These are phyloP conservation scores for Globisporangium lucens DNA, from an alignment of 352 stramenopile genomes.

Conservation along the genomic window DNA sequence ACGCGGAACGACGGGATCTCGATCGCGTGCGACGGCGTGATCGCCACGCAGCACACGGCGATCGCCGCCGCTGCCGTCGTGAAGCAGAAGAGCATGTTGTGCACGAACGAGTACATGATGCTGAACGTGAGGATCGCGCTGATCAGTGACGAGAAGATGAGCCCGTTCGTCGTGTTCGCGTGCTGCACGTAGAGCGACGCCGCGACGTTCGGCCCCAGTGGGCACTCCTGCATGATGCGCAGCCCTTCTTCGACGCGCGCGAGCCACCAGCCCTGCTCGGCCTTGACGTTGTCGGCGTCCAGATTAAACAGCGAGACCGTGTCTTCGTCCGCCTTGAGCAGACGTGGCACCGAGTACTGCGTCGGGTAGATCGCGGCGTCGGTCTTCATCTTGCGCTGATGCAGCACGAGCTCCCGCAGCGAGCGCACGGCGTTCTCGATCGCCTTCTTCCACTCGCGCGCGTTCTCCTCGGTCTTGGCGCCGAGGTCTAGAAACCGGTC, in stretches of 20 bases:
- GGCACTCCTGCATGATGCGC: conserved; percentile 85
- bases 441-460: conserved; percentile 77
- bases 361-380: conserved; percentile 76
- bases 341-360: conserved; percentile 50
- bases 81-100: conserved; percentile 83
- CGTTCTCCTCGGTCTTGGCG: conserved; percentile 81
- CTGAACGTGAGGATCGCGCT: conserved; percentile 77
- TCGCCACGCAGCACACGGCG: conserved; percentile 62
- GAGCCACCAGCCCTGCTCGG: conserved; percentile 85
- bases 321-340: conserved; percentile 82
- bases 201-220: conserved; percentile 71
- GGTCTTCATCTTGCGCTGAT: conserved; percentile 73
- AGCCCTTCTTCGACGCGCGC: conserved; percentile 77
- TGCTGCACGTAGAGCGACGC: conserved; percentile 82
- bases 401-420: conserved; percentile 62
- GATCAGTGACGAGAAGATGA: conserved; percentile 62
- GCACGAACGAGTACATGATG: conserved; percentile 84
- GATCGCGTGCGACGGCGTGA: conserved; percentile 64
- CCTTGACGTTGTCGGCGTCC: conserved; percentile 79
- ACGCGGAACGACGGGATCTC: conserved; percentile 84
- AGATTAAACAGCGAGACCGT: conserved; percentile 84
- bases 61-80: conserved; percentile 59
- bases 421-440: conserved; percentile 79
- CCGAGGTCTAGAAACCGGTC: conserved; percentile 85
- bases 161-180: conserved; percentile 67